Conservation (phyloP, 805 yeast species). For the Metschnikowia kunwiensis region DNA sequence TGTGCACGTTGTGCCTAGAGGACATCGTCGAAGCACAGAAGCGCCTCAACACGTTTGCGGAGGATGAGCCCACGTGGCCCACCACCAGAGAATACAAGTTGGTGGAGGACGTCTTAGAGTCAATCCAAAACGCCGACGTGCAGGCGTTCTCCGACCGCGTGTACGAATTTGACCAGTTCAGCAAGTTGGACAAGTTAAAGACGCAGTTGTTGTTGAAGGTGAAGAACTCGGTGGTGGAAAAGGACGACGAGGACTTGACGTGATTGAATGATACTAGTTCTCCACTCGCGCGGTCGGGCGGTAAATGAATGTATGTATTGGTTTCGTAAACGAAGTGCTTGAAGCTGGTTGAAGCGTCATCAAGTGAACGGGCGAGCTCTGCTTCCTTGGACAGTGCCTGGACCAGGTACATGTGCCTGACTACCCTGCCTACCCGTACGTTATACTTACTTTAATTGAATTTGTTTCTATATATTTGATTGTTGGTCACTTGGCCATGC, state of each 20-base stretch:
- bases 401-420: no score
- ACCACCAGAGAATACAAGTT: conserved; percentile 74
- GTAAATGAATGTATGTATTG: no score
- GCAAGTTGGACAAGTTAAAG: conserved; percentile 87
- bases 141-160: conserved; percentile 72
- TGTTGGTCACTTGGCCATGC: no score
- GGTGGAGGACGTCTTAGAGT: conserved; percentile 60
- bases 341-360: no score
- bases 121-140: conserved; percentile 77
- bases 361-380: no score
- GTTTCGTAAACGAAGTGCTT: no score
- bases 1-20: conserved; percentile 79
- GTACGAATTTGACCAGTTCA: conserved; percentile 81
- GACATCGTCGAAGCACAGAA: conserved; percentile 85
- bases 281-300: no score
- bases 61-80: conserved; percentile 74
- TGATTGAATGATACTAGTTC: no score
- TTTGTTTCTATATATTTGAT: no score
- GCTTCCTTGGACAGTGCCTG: no score
- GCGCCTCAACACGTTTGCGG: conserved; percentile 57
- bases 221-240: conserved; percentile 67
- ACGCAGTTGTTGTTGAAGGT: conserved; percentile 79
- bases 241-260: conserved; percentile 63
- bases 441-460: no score
- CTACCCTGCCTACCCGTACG: no score